Conservation (phyloP, 768 basidiomycete species). For the Trametes cingulata region DNA sequence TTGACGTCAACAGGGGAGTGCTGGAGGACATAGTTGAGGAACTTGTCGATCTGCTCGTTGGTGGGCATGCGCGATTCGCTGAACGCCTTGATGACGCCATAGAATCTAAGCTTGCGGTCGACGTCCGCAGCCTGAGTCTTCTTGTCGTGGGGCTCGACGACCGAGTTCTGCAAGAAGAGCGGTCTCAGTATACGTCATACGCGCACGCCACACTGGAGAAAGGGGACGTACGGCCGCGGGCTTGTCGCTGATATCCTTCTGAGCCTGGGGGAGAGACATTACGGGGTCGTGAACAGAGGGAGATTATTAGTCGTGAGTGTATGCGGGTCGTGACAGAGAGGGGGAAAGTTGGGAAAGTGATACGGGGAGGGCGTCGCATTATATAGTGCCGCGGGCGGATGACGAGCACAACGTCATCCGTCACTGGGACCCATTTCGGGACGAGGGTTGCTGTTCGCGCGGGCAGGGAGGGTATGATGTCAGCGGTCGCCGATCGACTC, state of each 20-base stretch:
- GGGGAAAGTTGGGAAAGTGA: slow-evolving; percentile 17
- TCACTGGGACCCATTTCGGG: not conserved
- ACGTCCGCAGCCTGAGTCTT: slow-evolving; percentile 68
- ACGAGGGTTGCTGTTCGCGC: not conserved
- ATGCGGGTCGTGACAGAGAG: slow-evolving; percentile 10
- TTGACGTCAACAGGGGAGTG: slow-evolving; percentile 58
- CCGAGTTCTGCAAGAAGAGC: slow-evolving; percentile 44
- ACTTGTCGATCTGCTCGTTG: slow-evolving; percentile 76
- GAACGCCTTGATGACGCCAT: slow-evolving; percentile 80
- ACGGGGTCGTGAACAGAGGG: slow-evolving; percentile 10
- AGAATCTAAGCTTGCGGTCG: slow-evolving; percentile 81
- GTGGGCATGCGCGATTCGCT: slow-evolving; percentile 76
- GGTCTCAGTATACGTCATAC: not conserved
- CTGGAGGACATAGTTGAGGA: slow-evolving; percentile 64
- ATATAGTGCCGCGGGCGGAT: slow-evolving; percentile 12
- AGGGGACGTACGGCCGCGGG: slow-evolving; percentile 37
- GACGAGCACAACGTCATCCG: slow-evolving; percentile 20
- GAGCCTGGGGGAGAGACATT: slow-evolving; percentile 70
- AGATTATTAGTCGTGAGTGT: slow-evolving; percentile 4
- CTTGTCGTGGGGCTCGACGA: slow-evolving; percentile 67
- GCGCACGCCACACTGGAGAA: not conserved
- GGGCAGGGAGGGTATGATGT: slow-evolving; percentile 12
- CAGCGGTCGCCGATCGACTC: slow-evolving; percentile 14
- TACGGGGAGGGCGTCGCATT: not conserved
- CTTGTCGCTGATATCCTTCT: slow-evolving; percentile 60